Conservation (phyloP, 805 yeast species). For the Candida sanyiensis region DNA sequence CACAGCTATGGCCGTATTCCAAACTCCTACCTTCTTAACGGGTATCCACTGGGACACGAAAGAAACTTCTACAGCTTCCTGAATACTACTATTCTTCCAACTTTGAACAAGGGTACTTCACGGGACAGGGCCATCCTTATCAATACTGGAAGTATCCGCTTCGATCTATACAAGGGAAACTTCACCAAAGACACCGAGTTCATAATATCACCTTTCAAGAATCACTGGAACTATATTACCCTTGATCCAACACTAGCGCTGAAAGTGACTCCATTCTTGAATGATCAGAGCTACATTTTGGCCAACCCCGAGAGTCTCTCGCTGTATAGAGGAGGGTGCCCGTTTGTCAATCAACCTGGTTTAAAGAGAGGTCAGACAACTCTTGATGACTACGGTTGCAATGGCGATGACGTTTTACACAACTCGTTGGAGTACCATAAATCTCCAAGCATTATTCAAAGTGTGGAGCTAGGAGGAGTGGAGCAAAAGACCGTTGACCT, state of each 20-base stretch:
- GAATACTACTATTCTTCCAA: constrained; percentile 50
- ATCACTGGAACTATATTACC: constrained; percentile 65
- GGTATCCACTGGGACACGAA: constrained; percentile 56
- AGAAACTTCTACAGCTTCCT: constrained; percentile 56
- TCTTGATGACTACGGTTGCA: constrained; percentile 72
- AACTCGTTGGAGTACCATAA: constrained; percentile 49
- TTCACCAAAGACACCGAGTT: constrained; percentile 76
- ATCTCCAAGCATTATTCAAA: constrained; percentile 76
- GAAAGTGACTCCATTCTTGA: constrained; percentile 48
- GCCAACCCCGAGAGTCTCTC: constrained; percentile 16
- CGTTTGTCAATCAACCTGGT: constrained; percentile 12
- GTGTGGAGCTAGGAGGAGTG: constrained; percentile 28
- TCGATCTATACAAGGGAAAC: constrained; percentile 79
- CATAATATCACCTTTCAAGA: constrained; percentile 80
- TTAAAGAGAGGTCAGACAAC: constrained; percentile 73
- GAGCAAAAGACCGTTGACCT: constrained; percentile 46
- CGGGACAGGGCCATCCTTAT: constrained; percentile 49
- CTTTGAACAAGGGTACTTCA: constrained; percentile 27
- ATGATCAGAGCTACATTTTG: constrained; percentile 45
- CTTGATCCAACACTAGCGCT: constrained; percentile 56
- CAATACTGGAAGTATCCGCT: constrained; percentile 85
- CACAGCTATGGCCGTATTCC: constrained; percentile 62
- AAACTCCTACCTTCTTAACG: constrained; percentile 56
- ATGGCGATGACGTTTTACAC: constrained; percentile 84
- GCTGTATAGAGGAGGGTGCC: constrained; percentile 12